Evolutionary conservation across 108 stramenopile genomes (phyloP), one percentile per base, ranked within the genome.

Genomic region (Cyclotella sp.): DNA sequence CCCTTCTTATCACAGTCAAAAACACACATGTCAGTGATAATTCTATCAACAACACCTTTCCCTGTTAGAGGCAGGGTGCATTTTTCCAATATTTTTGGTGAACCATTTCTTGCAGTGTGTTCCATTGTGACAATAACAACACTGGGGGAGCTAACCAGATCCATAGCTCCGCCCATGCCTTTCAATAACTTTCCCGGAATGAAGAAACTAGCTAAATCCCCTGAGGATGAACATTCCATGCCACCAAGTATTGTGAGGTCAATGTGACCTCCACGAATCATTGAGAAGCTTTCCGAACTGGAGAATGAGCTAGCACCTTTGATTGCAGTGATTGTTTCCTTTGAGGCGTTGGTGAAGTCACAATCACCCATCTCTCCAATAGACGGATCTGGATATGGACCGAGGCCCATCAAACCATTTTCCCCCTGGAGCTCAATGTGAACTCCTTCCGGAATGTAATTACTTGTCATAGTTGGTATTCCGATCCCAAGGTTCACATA

Each of bases 401-500:
- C 97, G 27, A 97, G 79, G 14, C 97, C 97, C 81, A 93, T 86
- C 43, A 97, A 73, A 18, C 97, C 97, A 84, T 97, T 97, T 72
- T 97, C 97, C 13, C 90, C 91, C 59, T 97, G 97, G 65, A 97
- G 83, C 78, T 93, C 91, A 73, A 97, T 96, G 19, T 88, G 84
- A 51, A 97, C 87, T 66, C 90, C 93, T 43, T 89, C 73, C 7
- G 95, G 97, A 24, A 97, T 87, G 63, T 88, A 96, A 74, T 93
- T 95, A 61, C 82, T 84, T 15, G 92, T 87, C 88, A 96, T 84
- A 5, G 95, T 97, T 18, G 95, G 95, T 26, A 95, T 87, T 9
- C 92, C 97, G 63, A 97, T 97, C 18, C 97, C 97, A 18, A 97
- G 78, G 76, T 97, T 97, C n/a, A 96, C 95, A 71, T 97, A 97